Evolutionary conservation across 78 protist species (phyloP).

Genomic region (Dictyostelium citrinum): DNA sequence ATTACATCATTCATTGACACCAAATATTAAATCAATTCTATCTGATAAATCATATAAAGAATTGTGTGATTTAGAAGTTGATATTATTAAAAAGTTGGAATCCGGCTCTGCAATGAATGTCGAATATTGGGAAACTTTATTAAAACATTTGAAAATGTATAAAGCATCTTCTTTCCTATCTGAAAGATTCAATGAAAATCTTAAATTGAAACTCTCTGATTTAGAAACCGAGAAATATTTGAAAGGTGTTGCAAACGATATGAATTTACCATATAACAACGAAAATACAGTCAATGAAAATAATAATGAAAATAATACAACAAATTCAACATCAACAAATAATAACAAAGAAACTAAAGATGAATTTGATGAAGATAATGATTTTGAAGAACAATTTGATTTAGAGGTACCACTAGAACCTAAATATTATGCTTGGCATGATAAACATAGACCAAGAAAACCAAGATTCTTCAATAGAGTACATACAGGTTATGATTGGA

Average conservation of each 20-base stretch:
- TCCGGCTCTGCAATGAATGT: conserved; percentile 80
- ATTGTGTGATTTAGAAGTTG: conserved; percentile 49
- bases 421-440: conserved; percentile 89
- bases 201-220: not conserved
- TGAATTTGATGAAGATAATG: conserved; percentile 17
- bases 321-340: not conserved
- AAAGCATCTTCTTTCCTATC: conserved; percentile 28
- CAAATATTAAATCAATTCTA: conserved; percentile 50
- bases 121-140: conserved; percentile 91
- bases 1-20: conserved; percentile 21
- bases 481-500: conserved; percentile 97
- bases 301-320: not conserved
- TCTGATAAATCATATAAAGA: conserved; percentile 73
- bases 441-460: conserved; percentile 95
- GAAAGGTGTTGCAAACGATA: not conserved
- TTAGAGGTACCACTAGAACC: conserved; percentile 12
- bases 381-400: conserved; percentile 45
- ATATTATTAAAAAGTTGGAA: conserved; percentile 43
- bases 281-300: not conserved
- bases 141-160: conserved; percentile 28
- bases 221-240: not conserved
- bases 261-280: not conserved
- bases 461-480: conserved; percentile 97
- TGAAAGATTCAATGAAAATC: not conserved
- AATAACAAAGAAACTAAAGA: conserved; percentile 20